Base-by-base conservation (phyloP, 2,329 filamentous ascomycete genomes). In the Diaporthe sp. region DNA sequence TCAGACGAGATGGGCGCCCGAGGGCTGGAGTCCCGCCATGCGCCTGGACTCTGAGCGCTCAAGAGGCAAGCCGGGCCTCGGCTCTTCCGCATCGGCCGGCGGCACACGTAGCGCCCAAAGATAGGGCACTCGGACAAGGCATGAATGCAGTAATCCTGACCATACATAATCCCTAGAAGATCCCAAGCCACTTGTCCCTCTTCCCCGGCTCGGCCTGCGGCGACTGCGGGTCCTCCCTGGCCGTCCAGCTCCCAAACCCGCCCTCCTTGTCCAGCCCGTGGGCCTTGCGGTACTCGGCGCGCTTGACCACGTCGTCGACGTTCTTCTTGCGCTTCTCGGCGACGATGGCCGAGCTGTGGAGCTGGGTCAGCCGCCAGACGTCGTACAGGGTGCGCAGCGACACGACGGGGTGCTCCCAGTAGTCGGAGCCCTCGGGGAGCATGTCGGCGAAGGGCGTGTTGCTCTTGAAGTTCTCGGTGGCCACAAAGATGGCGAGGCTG, bases 291-390 rank as follows among this genome's bases (percentile, higher is more conserved):
- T 95, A 99, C 83, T 94, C 92, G 75, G 90, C 90, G 79, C 96
- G 90, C 90, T 98, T 98, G 82, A 93, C 90, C 37, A 97, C 93
- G 85, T 99, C 97, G 78, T 98, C 95, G 72, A 95, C 88, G 78
- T 92, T 92, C 80, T 89, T 89, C 79, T 91, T 90, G 72, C 96
- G 90, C 85, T 92, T 91, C 83, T 96, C 94, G 70, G 89, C 87
- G 37, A 93, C 93, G 80, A 92, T 85, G 77, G 89, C 86, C 39
- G 92, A 92, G 77, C 90, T 90, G 82, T 96, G 92, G 78, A 92
- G 89, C 78, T 94, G 90, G 81, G 97, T 93, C 85, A 97, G 88
- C 75, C 90, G 88, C 80, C 96, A 90, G 73, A 98, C 94, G 74
- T 94, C 89, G 76, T 93, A 80, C 80, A 92, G 92, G 73, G 92